Evolutionary conservation across 306 rosid species (phyloP), one percentile per base, ranked within the genome.

Genomic region (Castanospermum australe): DNA sequence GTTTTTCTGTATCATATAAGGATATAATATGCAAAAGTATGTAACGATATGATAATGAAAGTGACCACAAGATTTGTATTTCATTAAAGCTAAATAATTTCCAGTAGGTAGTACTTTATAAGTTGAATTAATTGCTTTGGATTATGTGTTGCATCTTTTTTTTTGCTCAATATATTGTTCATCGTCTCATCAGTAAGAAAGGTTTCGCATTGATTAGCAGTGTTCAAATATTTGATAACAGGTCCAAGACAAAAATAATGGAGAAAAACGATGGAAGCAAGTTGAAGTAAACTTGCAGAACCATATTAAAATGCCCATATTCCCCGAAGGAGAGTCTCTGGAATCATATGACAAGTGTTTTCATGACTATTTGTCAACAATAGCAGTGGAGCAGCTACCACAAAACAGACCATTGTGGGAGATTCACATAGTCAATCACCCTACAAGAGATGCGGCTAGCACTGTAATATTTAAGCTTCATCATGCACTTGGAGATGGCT

Each of bases 401-500:
- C 78, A 84, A 63, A 56, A 33, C 33, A 91, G 41, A 32, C 93
- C 93, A 18, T 32, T 87, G 13, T 91, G 93, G 93, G 85, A 87
- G 76, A 6, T 91, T 47, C 93, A 91, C 80, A 22, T 85, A 0
- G 4, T 90, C 11, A 88, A 87, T 7, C 78, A 83, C 73, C 88
- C 92, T 0, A 88, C 95, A 33, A 81, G 32, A 7, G 54, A 38
- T 68, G 76, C 90, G 48, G 73, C 71, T 13, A 76, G 90, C 0
- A 66, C 10, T 11, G 0, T 91, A 3, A 28, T 91, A 42, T 86
- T 89, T 45, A 83, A 83, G 64, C 83, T 87, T 67, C 93, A 89
- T 45, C 96, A 89, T 68, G 88, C 93, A 11, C 91, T 89, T 56
- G 96, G 91, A 5, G 93, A 90, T 87, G 95, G 91, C 20, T 90